Evolutionary conservation across 306 rosid species (phyloP).

Genomic region (Amphicarpaea edgeworthii): DNA sequence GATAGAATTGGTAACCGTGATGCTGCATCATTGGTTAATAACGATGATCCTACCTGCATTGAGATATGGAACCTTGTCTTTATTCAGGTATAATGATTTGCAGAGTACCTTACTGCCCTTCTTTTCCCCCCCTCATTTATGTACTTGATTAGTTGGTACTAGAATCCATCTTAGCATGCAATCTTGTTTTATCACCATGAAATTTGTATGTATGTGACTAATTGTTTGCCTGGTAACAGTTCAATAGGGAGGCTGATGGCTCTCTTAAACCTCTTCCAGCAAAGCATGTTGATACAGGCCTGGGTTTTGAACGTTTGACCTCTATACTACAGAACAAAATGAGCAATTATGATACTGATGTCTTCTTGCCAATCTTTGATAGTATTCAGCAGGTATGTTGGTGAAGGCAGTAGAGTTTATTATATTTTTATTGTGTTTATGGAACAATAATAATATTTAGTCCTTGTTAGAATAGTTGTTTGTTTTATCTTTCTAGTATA

Average conservation of each 20-base stretch:
- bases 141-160: constrained; percentile 18
- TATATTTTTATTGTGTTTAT: constrained; percentile 13
- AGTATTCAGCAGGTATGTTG: constrained; percentile 83
- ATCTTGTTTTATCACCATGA: background rate
- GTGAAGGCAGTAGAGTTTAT: constrained; percentile 59
- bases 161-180: constrained; percentile 29
- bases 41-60: constrained; percentile 94
- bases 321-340: constrained; percentile 85
- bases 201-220: constrained; percentile 28
- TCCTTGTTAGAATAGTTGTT: too few species aligned
- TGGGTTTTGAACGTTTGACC: constrained; percentile 97
- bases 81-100: constrained; percentile 72
- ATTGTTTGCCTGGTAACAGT: constrained; percentile 57
- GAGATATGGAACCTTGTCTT: constrained; percentile 99
- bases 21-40: constrained; percentile 88
- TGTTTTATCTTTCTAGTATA: too few species aligned
- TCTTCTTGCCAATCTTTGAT: constrained; percentile 92
- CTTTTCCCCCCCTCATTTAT: background rate
- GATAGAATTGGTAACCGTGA: constrained; percentile 96
- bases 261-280: constrained; percentile 89
- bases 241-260: constrained; percentile 90
- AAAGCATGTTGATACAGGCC: constrained; percentile 94
- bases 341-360: constrained; percentile 98
- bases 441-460: constrained; percentile 1
- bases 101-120: constrained; percentile 11